phyloP scores from a whole-genome alignment of 768 basidiomycete genomes.

The Calocybe indica region DNA sequence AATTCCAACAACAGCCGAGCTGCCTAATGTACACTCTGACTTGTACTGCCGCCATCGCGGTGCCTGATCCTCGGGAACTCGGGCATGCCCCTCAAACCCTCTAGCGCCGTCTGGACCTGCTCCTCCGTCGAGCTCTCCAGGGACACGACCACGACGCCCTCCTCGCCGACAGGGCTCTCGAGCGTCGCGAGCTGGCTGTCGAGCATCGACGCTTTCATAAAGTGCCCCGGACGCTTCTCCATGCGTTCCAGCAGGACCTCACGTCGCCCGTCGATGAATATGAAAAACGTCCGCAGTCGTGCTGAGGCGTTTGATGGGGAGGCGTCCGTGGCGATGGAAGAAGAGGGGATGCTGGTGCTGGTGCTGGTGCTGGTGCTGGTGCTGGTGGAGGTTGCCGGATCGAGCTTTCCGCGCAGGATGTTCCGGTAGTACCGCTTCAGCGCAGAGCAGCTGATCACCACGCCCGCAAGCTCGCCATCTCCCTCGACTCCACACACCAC shows the following conservation, averaged over 20 bases:
- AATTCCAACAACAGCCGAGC: too few relatives aligned
- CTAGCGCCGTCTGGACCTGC: conserved; percentile 45
- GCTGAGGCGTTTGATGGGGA: conserved; percentile 20
- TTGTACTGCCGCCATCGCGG: too few relatives aligned
- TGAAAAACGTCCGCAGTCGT: conserved; percentile 63
- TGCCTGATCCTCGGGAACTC: too few relatives aligned
- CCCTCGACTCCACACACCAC: background rate
- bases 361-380: background rate
- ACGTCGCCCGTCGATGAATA: conserved; percentile 64
- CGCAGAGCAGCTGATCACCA: conserved; percentile 86
- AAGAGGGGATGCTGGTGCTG: conserved; percentile 11
- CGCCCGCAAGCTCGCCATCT: conserved; percentile 28
- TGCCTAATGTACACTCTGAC: too few relatives aligned
- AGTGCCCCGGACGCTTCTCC: conserved; percentile 62
- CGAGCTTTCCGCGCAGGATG: conserved; percentile 57
- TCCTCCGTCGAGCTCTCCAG: conserved; percentile 45
- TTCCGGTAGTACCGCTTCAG: conserved; percentile 79
- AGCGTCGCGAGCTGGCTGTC: conserved; percentile 70
- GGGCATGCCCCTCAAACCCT: conserved; percentile 22
- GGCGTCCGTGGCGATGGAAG: conserved; percentile 4
- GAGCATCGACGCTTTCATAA: conserved; percentile 80
- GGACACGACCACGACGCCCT: conserved; percentile 60
- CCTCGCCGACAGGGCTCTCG: conserved; percentile 64
- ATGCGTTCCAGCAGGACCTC: conserved; percentile 60
- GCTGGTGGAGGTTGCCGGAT: background rate